Evolutionary conservation across 2,329 filamentous ascomycete genomes (phyloP).

Genomic region (Helicocarpus griseus): DNA sequence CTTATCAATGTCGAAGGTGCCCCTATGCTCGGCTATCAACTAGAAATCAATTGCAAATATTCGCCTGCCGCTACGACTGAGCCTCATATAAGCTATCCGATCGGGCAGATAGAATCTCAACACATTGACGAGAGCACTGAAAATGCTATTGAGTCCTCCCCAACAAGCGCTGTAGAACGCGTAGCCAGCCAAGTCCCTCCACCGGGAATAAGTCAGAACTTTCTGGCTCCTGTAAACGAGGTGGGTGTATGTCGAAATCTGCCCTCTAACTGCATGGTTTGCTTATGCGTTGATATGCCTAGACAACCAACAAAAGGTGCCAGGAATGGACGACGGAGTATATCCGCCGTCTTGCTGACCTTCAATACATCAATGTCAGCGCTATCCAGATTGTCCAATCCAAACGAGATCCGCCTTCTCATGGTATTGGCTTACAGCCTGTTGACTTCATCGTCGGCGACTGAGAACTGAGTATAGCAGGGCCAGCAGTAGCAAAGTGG

Average conservation of each 20-base stretch:
- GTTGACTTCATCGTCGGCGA: too few species aligned
- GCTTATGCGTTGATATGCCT: neutral
- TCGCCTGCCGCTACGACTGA: slow-evolving; percentile 7
- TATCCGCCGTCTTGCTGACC: slow-evolving; percentile 17
- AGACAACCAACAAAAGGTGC: slow-evolving; percentile 24
- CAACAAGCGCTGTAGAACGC: slow-evolving; percentile 19
- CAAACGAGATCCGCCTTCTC: slow-evolving; percentile 20
- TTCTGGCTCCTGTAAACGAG: slow-evolving; percentile 26
- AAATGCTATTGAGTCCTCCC: slow-evolving; percentile 12
- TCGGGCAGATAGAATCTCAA: slow-evolving; percentile 17
- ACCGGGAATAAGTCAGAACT: slow-evolving; percentile 23
- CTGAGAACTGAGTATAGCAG: too few species aligned
- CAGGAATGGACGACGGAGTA: slow-evolving; percentile 28
- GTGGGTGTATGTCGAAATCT: slow-evolving; percentile 12
- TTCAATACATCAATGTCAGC: slow-evolving; percentile 14
- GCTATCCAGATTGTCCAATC: slow-evolving; percentile 21
- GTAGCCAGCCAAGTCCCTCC: slow-evolving; percentile 20
- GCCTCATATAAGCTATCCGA: slow-evolving; percentile 10
- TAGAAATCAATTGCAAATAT: slow-evolving; percentile 24
- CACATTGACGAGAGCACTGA: slow-evolving; percentile 15
- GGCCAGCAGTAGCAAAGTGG: too few species aligned
- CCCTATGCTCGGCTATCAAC: slow-evolving; percentile 22
- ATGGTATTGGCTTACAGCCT: slow-evolving; percentile 16
- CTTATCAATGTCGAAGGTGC: slow-evolving; percentile 24
- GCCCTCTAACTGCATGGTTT: neutral